Base-by-base conservation (phyloP, 805 yeast species). In the Zygoascus ofunaensis region DNA sequence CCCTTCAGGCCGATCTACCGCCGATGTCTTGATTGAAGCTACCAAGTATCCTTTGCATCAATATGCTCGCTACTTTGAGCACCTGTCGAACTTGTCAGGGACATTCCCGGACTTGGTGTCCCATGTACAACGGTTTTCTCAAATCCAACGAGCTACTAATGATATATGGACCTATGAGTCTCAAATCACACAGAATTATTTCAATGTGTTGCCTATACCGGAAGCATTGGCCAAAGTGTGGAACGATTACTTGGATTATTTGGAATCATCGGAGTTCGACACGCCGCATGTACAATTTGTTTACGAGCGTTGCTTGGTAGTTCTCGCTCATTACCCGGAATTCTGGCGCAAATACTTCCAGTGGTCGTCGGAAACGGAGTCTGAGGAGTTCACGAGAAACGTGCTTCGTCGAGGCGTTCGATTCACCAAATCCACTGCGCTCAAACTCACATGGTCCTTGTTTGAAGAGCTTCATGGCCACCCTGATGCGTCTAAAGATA, bases 81-180 rank as follows among this genome's bases (percentile, higher is more conserved):
- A 55, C 23, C 59, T 57, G 37, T 42, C 44, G 4, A 15, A 17
- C 4, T 41, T 54, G 26, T 34, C 46, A 17, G 47, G 36, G 17
- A 41, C 43, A 37, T 39, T 47, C 18, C 44, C 47, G 15, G 39
- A 39, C 14, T 20, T 28, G 3, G 42, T 40, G 24, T 37, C 47
- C 7, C 43, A 43, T 1, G 45, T 53, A 43, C 62, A 57, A 4
- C 55, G 72, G 3, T 76, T 77, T 44, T 54, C 62, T 2, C 49
- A 57, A 1, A 76, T 80, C 0, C 82, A 80, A 52, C 54, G 52
- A 4, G 62, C 62, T 7, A 84, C 84, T 1, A 73, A 70, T 42
- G 70, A 66, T 17, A 69, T 82, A 36, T 90, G 97, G 97, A 66
- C 68, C 2, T 86, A 58, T 59, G 98, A 90, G 63, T 72, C 83